Evolutionary conservation across 208 protist genomes (phyloP).

Genomic region (Wallacemonas sp.): DNA sequence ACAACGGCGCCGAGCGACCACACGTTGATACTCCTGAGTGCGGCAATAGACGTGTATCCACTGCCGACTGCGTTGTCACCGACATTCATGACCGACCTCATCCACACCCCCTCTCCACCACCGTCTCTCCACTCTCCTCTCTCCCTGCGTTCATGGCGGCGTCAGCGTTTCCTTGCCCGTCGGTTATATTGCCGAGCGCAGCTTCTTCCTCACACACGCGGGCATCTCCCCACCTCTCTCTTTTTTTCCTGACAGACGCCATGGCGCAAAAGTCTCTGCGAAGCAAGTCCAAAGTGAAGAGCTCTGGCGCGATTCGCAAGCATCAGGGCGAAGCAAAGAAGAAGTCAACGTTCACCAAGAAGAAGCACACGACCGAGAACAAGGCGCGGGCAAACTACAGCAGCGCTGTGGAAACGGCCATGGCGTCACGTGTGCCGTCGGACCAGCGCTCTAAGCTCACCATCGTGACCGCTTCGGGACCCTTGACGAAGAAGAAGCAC

Average conservation of each 20-base stretch:
- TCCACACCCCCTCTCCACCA: no score
- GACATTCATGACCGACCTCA: no score
- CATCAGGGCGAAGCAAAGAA: conserved; percentile 80
- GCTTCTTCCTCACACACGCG: not conserved
- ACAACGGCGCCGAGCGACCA: no score
- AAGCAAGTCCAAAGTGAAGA: conserved; percentile 74
- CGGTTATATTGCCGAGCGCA: not conserved
- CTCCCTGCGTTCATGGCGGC: not conserved
- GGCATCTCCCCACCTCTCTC: not conserved
- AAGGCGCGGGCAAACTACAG: conserved; percentile 83
- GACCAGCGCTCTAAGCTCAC: conserved; percentile 87
- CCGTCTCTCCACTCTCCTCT: no score
- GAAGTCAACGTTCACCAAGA: conserved; percentile 74
- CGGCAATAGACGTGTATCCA: no score
- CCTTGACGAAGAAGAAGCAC: conserved; percentile 50
- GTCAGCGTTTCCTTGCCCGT: not conserved
- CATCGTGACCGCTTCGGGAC: conserved; percentile 58
- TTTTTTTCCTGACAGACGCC: not conserved
- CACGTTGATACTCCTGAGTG: no score
- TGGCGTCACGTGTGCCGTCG: conserved; percentile 85
- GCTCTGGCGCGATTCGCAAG: conserved; percentile 78
- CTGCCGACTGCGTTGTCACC: no score
- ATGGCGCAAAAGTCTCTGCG: conserved; percentile 83
- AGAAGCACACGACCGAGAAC: conserved; percentile 43
- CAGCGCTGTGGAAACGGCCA: conserved; percentile 70